phyloP scores from a whole-genome alignment of 495 filamentous ascomycete species.

The Cryomyces minteri region DNA sequence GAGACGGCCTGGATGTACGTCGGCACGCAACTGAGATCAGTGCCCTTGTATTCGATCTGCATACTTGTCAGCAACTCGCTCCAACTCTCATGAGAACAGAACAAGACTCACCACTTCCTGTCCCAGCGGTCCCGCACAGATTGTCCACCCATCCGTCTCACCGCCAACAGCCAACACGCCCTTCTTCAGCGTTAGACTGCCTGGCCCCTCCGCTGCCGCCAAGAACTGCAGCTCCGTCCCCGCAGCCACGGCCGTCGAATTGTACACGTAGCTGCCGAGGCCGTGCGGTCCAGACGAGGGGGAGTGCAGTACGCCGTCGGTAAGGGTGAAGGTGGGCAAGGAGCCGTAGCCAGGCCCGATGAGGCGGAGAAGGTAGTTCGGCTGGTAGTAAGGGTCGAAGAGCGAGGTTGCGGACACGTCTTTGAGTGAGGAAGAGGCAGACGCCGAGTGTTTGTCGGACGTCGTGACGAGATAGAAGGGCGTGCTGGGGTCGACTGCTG shows the following conservation, averaged over 20 bases:
- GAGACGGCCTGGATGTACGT: conserved; percentile 14
- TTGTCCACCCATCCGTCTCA: conserved; percentile 11
- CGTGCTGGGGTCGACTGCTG: neutral
- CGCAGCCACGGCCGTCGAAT: conserved; percentile 7
- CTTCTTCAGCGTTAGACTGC: conserved; percentile 9
- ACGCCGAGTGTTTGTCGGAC: neutral
- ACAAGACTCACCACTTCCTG: conserved; percentile 6
- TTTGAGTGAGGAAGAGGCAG: conserved; percentile 2
- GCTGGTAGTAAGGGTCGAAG: conserved; percentile 12
- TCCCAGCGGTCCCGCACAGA: conserved; percentile 10
- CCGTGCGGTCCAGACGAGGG: conserved; percentile 6
- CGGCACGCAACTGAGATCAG: conserved; percentile 5
- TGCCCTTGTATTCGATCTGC: conserved; percentile 12
- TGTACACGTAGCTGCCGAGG: conserved; percentile 8
- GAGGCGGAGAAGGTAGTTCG: conserved; percentile 10
- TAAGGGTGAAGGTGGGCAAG: conserved; percentile 14
- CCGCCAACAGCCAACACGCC: conserved; percentile 15
- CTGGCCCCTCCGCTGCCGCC: conserved; percentile 2
- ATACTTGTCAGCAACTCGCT: conserved; percentile 1
- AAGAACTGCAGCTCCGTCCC: conserved; percentile 8
- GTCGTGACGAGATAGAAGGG: conserved; percentile 7
- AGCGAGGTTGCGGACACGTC: conserved; percentile 6
- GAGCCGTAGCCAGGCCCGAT: conserved; percentile 13
- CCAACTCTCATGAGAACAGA: neutral
- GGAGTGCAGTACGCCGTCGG: conserved; percentile 9